Evolutionary conservation across 78 protist species (phyloP), one percentile per base, ranked within the genome.

Genomic region (Chrysochromulina parva): DNA sequence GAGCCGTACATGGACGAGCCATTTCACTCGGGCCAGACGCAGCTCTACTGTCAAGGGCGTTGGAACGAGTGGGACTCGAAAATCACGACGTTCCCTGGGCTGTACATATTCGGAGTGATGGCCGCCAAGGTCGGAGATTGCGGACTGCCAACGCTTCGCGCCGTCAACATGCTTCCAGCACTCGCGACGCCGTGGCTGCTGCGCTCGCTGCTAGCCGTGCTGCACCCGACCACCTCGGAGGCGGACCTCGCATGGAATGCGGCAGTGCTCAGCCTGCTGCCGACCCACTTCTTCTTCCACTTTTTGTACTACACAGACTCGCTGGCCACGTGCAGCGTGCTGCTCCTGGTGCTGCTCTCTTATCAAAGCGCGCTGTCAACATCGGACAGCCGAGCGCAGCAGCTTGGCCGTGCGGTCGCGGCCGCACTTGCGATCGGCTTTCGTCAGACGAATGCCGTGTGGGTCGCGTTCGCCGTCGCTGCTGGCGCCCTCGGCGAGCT

Each of bases 281-380:
- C 96, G 55, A 11, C 71, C 14, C 78, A 48, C 78, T 90, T 78
- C 91, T 92, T 92, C 90, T 94, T 22, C 87, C n/a, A 28, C 60
- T 78, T 90, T 13, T 82, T 94, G 26, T 91, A 50, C 85, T 94
- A 94, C 93, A 94, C 96, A 16, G 96, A 94, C 90, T 62, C 85
- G 1, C 62, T 48, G 28, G 55, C 91, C 16, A 58, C 86, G 22
- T 20, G 52, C n/a, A 4, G 47, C 17, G 57, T 87, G 3, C 92
- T 93, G 57, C 90, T 71, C 76, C 24, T 76, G 76, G 62, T 47
- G 38, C 50, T 66, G 17, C 66, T 67, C 11, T 5, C 84, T 0
- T 20, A 53, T 0, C 52, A 2, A 26, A 48, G 55, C 80, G 3
- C 20, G 24, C 11, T 3, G 52, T 19, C 20, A 14, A 0, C 54